phyloP scores from a whole-genome alignment of 345 rosid genomes.

The Ailanthus altissimus region DNA sequence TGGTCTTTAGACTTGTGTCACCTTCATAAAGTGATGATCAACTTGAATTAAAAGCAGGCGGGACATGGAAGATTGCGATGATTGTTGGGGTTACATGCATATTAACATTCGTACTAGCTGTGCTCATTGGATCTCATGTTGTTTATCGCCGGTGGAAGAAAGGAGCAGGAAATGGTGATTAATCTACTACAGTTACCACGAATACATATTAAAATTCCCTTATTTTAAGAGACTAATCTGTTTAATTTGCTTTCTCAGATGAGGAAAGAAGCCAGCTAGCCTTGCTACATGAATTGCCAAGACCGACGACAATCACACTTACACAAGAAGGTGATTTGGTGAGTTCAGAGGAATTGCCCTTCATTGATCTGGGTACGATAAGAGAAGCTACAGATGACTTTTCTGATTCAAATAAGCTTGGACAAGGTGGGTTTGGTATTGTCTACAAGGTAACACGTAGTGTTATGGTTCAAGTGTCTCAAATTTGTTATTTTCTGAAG shows the following conservation, averaged over 20 bases:
- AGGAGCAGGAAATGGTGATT: conserved; percentile 24
- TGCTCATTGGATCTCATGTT: conserved; percentile 23
- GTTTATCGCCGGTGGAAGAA: conserved; percentile 16
- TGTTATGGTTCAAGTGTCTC: neutral
- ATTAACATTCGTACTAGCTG: conserved; percentile 1
- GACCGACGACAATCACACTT: conserved; percentile 24
- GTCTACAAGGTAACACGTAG: conserved; percentile 37
- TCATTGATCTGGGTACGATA: conserved; percentile 28
- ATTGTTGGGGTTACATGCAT: conserved; percentile 13
- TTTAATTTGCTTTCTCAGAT: conserved; percentile 18
- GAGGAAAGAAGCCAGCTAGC: conserved; percentile 24
- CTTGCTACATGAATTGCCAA: conserved; percentile 27
- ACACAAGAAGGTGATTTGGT: conserved; percentile 28
- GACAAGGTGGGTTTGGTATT: conserved; percentile 44
- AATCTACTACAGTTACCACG: neutral
- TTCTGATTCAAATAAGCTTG: conserved; percentile 38
- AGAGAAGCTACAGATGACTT: conserved; percentile 37
- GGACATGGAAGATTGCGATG: conserved; percentile 28
- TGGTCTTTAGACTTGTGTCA: neutral
- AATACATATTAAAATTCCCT: neutral
- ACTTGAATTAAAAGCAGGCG: conserved; percentile 27
- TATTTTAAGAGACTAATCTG: neutral
- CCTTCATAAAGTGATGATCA: neutral
- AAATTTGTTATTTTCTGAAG: neutral
- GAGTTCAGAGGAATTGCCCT: conserved; percentile 36